Conservation (phyloP, 345 rosid species). For the Reutealis trisperma region DNA sequence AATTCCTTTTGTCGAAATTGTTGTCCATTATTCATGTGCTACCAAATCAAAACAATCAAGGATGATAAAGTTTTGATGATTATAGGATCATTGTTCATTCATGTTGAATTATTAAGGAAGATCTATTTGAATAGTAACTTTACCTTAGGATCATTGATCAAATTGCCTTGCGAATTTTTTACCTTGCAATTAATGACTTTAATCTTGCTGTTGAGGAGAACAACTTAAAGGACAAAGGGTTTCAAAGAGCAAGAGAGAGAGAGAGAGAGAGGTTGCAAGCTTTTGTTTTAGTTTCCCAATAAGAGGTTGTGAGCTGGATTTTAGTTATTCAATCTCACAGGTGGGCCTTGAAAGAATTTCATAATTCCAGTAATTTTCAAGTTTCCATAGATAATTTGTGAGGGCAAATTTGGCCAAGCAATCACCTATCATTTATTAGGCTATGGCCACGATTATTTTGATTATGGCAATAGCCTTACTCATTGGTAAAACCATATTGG, state of each 20-base stretch:
- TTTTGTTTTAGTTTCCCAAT: not conserved
- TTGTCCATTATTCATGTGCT: not conserved
- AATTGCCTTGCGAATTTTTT: not conserved
- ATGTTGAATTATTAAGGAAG: not conserved
- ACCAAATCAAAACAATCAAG: not conserved
- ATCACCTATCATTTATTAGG: too few species aligned
- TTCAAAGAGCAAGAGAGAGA: not conserved
- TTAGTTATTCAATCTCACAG: not conserved
- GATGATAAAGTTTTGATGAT: too few species aligned
- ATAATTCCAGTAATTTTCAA: not conserved
- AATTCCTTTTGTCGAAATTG: too few species aligned
- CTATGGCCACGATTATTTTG: too few species aligned
- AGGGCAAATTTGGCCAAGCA: not conserved
- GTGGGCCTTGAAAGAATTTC: not conserved
- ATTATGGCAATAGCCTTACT: not conserved
- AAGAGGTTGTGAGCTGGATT: not conserved
- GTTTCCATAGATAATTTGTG: not conserved
- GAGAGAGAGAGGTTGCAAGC: not conserved
- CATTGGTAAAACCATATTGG: not conserved
- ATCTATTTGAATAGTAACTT: too few species aligned
- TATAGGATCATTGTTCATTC: too few species aligned
- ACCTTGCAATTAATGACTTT: not conserved
- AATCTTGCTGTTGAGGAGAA: not conserved
- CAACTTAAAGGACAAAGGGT: not conserved
- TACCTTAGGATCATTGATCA: not conserved